Conservation (phyloP, 2,329 filamentous ascomycete species). For the Fusarium concolor region DNA sequence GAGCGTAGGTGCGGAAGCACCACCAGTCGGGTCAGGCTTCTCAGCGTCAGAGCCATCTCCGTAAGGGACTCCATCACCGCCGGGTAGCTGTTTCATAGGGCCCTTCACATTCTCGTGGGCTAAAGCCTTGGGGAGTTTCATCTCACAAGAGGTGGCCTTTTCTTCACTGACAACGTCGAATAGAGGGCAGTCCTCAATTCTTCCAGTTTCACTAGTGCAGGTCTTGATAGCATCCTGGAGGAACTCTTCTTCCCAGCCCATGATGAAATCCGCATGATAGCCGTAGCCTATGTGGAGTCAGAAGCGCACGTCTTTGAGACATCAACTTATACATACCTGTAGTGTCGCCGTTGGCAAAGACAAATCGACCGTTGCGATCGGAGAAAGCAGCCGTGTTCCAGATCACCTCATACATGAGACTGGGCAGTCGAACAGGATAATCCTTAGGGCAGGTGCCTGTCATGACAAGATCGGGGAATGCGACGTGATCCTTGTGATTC, state of each 20-base stretch:
- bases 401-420: conserved; percentile 88
- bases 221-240: conserved; percentile 77
- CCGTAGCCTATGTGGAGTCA: conserved; percentile 82
- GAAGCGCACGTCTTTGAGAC: conserved; percentile 59
- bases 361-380: conserved; percentile 73
- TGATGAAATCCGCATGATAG: conserved; percentile 85
- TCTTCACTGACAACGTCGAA: conserved; percentile 77
- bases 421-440: conserved; percentile 75
- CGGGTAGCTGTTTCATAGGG: conserved; percentile 71
- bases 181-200: conserved; percentile 77
- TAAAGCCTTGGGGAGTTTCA: conserved; percentile 68
- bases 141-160: conserved; percentile 69
- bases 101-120: conserved; percentile 69
- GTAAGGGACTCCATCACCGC: conserved; percentile 63
- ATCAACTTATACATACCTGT: conserved; percentile 63
- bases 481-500: conserved; percentile 75
- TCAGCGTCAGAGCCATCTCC: conserved; percentile 42
- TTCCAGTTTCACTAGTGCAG: conserved; percentile 78
- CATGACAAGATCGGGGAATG: conserved; percentile 82
- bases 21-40: conserved; percentile 18
- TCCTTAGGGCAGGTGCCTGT: conserved; percentile 78
- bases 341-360: conserved; percentile 81
- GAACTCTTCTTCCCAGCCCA: conserved; percentile 77
- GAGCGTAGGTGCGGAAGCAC: conserved; percentile 42
- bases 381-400: conserved; percentile 77